These are phyloP conservation scores for Trichomonascaceae sp. DNA, from an alignment of 1,139 yeast genomes.

Conservation along the genomic window DNA sequence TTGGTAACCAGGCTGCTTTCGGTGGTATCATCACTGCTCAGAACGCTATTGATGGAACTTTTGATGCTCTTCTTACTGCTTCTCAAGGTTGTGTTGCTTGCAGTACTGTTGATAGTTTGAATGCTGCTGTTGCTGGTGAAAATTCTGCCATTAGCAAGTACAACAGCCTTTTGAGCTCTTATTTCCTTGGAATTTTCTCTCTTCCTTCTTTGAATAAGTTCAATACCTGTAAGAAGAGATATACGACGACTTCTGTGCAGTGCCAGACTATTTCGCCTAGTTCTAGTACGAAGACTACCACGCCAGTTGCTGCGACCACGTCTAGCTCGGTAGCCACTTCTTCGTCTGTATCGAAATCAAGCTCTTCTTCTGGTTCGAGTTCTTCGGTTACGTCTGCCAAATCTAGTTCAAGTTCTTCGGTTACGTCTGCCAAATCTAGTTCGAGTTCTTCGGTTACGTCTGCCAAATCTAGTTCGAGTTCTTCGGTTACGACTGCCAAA, in stretches of 20 bases:
- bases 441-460: background rate
- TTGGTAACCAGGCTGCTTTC: background rate
- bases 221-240: background rate
- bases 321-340: too few species aligned
- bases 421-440: background rate
- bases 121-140: background rate
- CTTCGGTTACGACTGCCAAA: too few species aligned
- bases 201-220: background rate
- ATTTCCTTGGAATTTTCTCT: background rate
- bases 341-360: background rate
- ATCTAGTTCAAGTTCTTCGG: too few species aligned
- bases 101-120: background rate
- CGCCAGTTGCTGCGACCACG: slow-evolving; percentile 8
- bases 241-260: background rate
- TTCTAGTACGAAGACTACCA: too few species aligned
- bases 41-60: background rate
- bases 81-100: background rate
- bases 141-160: background rate
- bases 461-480: background rate
- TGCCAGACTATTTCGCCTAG: slow-evolving; percentile 1
- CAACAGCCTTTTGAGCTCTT: background rate
- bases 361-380: background rate
- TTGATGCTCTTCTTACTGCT: background rate
- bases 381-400: too few species aligned
- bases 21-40: background rate